phyloP scores from a whole-genome alignment of 805 yeast species.

The Hanseniaspora mollemarum region DNA sequence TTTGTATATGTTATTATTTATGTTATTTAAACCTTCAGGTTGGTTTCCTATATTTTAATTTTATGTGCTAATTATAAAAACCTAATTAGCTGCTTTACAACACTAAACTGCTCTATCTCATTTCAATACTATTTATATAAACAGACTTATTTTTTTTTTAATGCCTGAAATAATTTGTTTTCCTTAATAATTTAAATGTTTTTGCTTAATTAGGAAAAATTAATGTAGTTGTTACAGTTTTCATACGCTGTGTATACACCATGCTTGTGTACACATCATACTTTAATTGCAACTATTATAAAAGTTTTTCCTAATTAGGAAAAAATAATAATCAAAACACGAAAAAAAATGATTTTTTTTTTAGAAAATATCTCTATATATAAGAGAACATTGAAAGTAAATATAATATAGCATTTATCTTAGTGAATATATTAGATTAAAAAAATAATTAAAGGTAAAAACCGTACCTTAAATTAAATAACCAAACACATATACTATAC shows the following conservation, averaged over 20 bases:
- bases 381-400: not conserved
- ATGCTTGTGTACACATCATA: not conserved
- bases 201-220: conserved; percentile 7
- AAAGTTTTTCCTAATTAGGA: conserved; percentile 1
- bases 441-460: conserved; percentile 23
- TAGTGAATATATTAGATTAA: not conserved
- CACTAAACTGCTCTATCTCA: too few species aligned
- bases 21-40: conserved; percentile 12
- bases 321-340: not conserved
- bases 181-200: not conserved
- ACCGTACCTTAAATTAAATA: conserved; percentile 23
- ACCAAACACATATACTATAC: conserved; percentile 21
- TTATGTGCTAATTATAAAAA: not conserved
- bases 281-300: not conserved
- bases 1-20: conserved; percentile 15
- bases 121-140: not conserved
- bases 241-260: not conserved
- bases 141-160: not conserved
- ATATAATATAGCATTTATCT: not conserved
- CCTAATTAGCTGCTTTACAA: not conserved
- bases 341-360: not conserved
- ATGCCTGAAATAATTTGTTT: not conserved
- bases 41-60: conserved; percentile 9
- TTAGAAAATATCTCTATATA: not conserved
- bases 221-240: not conserved